phyloP scores from a whole-genome alignment of 768 basidiomycete species.

The Austroboletus eburneus region DNA sequence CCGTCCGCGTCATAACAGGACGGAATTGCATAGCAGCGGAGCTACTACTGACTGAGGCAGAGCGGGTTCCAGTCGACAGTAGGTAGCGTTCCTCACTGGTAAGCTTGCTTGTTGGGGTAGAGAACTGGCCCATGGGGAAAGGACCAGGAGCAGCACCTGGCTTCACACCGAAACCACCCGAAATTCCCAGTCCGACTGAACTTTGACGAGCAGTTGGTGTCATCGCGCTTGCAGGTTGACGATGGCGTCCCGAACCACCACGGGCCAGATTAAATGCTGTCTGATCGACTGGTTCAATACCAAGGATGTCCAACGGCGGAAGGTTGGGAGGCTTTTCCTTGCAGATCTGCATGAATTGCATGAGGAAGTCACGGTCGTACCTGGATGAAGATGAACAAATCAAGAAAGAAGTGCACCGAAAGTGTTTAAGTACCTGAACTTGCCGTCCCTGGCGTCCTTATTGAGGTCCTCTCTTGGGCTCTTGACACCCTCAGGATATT shows the following conservation, averaged over 20 bases:
- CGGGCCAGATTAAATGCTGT: constrained; percentile 48
- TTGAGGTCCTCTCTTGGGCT: constrained; percentile 87
- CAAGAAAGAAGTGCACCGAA: not conserved
- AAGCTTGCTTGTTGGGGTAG: constrained; percentile 49
- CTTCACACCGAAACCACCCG: constrained; percentile 27
- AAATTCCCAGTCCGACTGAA: constrained; percentile 47
- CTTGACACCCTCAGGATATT: constrained; percentile 79
- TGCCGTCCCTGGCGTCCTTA: constrained; percentile 75
- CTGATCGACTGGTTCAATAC: constrained; percentile 76
- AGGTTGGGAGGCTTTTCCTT: constrained; percentile 92
- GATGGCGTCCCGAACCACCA: constrained; percentile 61
- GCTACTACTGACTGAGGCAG: constrained; percentile 53
- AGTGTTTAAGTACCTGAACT: constrained; percentile 63
- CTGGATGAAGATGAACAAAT: constrained; percentile 37
- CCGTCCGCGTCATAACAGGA: constrained; percentile 64
- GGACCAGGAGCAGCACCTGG: constrained; percentile 22
- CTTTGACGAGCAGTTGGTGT: constrained; percentile 43
- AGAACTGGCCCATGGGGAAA: constrained; percentile 70
- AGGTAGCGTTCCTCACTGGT: constrained; percentile 69
- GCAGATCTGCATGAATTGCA: constrained; percentile 95
- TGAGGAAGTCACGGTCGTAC: constrained; percentile 95
- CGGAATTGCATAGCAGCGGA: constrained; percentile 50
- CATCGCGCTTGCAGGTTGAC: constrained; percentile 42
- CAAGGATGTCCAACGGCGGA: constrained; percentile 86
- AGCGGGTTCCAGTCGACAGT: constrained; percentile 40